Evolutionary conservation across 1,284 basidiomycete species (phyloP).

Genomic region (Sporisorium exsertum): DNA sequence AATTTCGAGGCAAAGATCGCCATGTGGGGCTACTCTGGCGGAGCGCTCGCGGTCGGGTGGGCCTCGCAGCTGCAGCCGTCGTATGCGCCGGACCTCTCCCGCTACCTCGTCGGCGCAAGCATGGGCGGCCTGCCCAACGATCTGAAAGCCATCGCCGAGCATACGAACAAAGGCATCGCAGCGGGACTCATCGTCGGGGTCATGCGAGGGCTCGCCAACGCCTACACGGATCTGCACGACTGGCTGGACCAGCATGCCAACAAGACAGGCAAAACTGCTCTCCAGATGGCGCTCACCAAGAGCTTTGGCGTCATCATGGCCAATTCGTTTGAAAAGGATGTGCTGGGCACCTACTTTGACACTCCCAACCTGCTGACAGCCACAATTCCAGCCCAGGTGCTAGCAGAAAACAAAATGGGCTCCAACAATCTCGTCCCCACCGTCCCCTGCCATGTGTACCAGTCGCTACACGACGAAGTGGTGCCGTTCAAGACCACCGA

Average conservation of each 20-base stretch:
- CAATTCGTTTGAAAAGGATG: constrained; percentile 13
- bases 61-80: constrained; percentile 51
- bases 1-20: constrained; percentile 38
- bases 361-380: constrained; percentile 15
- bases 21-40: constrained; percentile 65
- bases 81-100: constrained; percentile 55
- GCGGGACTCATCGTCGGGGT: constrained; percentile 56
- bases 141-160: constrained; percentile 43
- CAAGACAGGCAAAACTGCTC: constrained; percentile 25
- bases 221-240: constrained; percentile 46
- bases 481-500: constrained; percentile 54
- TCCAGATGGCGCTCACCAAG: constrained; percentile 28
- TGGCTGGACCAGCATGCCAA: constrained; percentile 53
- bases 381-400: constrained; percentile 18
- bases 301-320: constrained; percentile 49
- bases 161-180: constrained; percentile 40
- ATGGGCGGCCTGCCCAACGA: constrained; percentile 61
- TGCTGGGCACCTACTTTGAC: constrained; percentile 53
- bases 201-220: constrained; percentile 55
- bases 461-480: constrained; percentile 56
- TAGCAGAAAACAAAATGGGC: constrained; percentile 50
- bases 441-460: constrained; percentile 58
- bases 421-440: constrained; percentile 21
- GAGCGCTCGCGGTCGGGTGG: constrained; percentile 64
- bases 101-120: constrained; percentile 51